Conservation (phyloP, 176 grass and related monocot species). For the Leersia perrieri region DNA sequence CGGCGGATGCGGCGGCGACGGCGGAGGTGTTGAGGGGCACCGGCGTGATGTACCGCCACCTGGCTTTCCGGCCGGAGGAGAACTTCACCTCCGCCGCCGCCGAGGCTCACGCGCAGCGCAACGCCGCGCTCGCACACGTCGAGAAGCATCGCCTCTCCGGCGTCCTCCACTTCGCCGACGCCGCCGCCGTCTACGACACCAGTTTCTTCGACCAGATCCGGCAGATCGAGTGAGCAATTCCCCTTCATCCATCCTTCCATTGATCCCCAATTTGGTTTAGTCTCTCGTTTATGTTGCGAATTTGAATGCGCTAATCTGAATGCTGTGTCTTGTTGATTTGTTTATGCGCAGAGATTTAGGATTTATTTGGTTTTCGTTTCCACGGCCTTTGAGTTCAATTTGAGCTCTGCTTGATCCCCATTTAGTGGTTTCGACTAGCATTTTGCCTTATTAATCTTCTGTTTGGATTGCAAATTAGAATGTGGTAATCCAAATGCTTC, state of each 20-base stretch:
- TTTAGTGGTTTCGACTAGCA: too few species aligned
- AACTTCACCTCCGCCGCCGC: constrained; percentile 70
- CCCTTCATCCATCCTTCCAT: neutral
- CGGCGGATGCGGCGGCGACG: constrained; percentile 42
- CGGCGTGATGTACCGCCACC: constrained; percentile 91
- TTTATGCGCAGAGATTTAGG: too few species aligned
- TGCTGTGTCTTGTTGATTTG: neutral
- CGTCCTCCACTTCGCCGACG: constrained; percentile 76
- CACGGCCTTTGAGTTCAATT: too few species aligned
- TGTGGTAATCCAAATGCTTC: constrained; percentile 1
- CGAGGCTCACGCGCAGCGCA: constrained; percentile 84
- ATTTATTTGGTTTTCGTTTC: too few species aligned
- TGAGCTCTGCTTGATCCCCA: too few species aligned
- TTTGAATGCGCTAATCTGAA: constrained; percentile 8
- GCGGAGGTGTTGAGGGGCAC: constrained; percentile 74
- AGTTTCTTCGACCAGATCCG: constrained; percentile 89
- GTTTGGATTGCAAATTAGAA: constrained; percentile 20
- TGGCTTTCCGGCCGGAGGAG: constrained; percentile 74
- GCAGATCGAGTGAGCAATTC: constrained; percentile 78
- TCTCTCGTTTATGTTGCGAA: constrained; percentile 3
- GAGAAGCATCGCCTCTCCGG: constrained; percentile 83
- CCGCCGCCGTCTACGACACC: constrained; percentile 60
- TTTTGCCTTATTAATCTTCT: neutral
- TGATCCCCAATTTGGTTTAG: neutral
- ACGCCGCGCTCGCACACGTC: constrained; percentile 81